A percentile compares a stretch with the other conserved stretches of the same genome.
These are phyloP conservation scores for Eimeria acervulina DNA, from an alignment of 169 alveolate genomes.

Conservation along the genomic window DNA sequence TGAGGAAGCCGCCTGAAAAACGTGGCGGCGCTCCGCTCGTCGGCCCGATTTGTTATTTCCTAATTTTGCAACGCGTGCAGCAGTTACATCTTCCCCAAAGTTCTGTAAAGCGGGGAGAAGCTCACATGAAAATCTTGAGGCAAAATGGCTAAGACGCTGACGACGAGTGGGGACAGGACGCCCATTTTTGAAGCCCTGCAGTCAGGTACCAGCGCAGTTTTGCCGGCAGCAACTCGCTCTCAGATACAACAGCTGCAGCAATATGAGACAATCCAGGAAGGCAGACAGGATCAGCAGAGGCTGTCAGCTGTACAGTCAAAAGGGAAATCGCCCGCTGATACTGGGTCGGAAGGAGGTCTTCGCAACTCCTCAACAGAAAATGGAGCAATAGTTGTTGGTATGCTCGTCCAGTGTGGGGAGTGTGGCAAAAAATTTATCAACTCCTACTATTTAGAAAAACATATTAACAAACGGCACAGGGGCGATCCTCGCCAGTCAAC, in stretches of 20 bases:
- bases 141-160: conserved; percentile 30
- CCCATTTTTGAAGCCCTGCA: conserved; percentile 75
- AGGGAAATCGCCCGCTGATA: background rate
- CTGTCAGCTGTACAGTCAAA: background rate
- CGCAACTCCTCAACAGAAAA: conserved; percentile 49
- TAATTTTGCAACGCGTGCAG: background rate
- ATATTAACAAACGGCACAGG: conserved; percentile 79
- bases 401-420: conserved; percentile 83
- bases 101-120: background rate
- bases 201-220: background rate
- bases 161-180: background rate
- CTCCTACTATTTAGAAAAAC: conserved; percentile 79
- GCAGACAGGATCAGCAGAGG: conserved; percentile 13
- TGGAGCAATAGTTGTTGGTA: conserved; percentile 80
- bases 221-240: background rate
- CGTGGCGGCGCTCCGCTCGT: background rate
- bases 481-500: conserved; percentile 11
- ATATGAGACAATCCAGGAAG: background rate
- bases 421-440: conserved; percentile 83
- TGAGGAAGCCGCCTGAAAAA: background rate
- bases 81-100: background rate
- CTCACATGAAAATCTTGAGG: background rate
- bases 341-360: conserved; percentile 35
- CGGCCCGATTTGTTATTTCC: background rate
- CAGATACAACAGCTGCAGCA: conserved; percentile 29